Conservation (phyloP, 2,329 filamentous ascomycete genomes). For the Penicillium sp. region DNA sequence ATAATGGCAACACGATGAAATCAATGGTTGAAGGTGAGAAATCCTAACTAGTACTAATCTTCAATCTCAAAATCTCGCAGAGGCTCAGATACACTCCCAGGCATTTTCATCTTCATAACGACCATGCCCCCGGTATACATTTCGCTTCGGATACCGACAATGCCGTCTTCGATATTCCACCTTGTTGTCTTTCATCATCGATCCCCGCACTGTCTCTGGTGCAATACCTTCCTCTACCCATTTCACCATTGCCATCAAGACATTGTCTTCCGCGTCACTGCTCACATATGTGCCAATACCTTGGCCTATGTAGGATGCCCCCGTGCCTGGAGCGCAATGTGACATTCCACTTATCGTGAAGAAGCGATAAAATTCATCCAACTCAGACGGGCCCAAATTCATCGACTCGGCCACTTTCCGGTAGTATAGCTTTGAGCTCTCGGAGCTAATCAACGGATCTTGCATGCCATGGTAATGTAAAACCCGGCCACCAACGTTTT, state of each 20-base stretch:
- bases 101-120: neutral
- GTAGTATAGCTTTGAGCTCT: constrained; percentile 54
- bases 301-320: constrained; percentile 43
- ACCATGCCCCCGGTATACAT: constrained; percentile 8
- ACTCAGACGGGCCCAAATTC: constrained; percentile 23
- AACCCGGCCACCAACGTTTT: constrained; percentile 39
- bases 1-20: too few relatives aligned
- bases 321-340: constrained; percentile 47
- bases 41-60: too few relatives aligned
- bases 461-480: constrained; percentile 38
- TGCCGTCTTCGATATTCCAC: constrained; percentile 47
- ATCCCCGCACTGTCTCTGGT: constrained; percentile 41
- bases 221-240: constrained; percentile 49
- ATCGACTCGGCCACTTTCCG: constrained; percentile 42
- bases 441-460: constrained; percentile 52
- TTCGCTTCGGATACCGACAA: constrained; percentile 38
- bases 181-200: constrained; percentile 42
- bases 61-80: too few relatives aligned
- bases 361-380: constrained; percentile 45
- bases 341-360: constrained; percentile 56
- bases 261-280: constrained; percentile 40
- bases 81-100: neutral
- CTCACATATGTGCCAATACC: constrained; percentile 11
- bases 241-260: constrained; percentile 49
- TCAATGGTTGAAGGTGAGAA: too few relatives aligned